Base-by-base conservation (phyloP, 495 filamentous ascomycete genomes). In the Daldinia concentrica region DNA sequence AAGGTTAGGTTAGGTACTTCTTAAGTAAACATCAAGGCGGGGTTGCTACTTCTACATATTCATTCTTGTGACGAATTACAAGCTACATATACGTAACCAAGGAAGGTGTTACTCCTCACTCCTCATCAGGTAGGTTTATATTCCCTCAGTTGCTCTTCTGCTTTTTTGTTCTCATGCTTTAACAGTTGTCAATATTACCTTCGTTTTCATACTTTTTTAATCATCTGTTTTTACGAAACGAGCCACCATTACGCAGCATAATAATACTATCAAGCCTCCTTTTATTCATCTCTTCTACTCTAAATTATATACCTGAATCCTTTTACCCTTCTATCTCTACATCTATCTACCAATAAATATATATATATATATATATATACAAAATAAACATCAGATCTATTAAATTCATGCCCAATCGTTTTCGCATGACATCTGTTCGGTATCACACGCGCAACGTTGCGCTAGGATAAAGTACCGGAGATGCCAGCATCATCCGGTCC, bases 331-430 rank as follows among this genome's bases (percentile, higher is more conserved):
- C 29, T 48, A 27, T 51, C 55, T 73, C 32, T 65, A 26, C 8
- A 14, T 66, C 39, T 71, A 41, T 58, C 45, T 58, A 32, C 32
- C 29, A 55, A 32, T 48, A 37, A 62, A 61, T 36, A 58, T 36
- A 48, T 37, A n/a, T n/a, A n/a, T n/a, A n/a, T 30, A 3, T 29
- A 30, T 32, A 32, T 32, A 50, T 66, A 41, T 60, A 68, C 41
- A 66, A 59, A 60, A 61, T 30, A 58, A 36, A 50, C 30, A 19
- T 61, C 55, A 17, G 59, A 17, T 64, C 64, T 64, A 68, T 24
- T 56, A 63, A 15, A 43, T 32, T 29, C 58, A 39, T 62, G 27
- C 36, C 32, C 17, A 45, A 64, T 58, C 34, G 24, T 43, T 56
- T 30, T 37, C 26, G 24, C 24, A 45, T 48, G 17, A 59, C 22